Evolutionary conservation across 1,284 basidiomycete genomes (phyloP).

Genomic region (Earliella scabrosa): DNA sequence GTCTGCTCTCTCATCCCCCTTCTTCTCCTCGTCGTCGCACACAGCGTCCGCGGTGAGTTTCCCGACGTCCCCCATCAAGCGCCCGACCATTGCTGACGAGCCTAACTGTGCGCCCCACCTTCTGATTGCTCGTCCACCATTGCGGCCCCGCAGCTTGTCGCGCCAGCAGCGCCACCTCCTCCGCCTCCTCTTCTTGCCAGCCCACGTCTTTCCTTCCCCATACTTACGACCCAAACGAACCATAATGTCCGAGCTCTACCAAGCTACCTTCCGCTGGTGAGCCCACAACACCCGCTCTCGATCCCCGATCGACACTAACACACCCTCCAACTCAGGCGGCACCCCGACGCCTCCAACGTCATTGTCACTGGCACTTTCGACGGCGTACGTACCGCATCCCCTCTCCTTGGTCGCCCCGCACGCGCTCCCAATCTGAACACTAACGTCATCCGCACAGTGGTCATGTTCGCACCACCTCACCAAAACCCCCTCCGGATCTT

Average conservation of each 20-base stretch:
- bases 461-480: constrained; percentile 58
- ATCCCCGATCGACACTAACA: neutral
- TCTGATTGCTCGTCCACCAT: constrained; percentile 7
- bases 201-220: constrained; percentile 10
- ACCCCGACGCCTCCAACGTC: constrained; percentile 57
- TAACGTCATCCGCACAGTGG: constrained; percentile 54
- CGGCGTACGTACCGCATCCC: constrained; percentile 54
- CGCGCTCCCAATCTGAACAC: neutral
- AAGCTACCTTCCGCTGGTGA: constrained; percentile 30
- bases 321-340: constrained; percentile 47
- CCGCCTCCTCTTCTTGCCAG: constrained; percentile 2
- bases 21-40: constrained; percentile 12
- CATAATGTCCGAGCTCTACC: constrained; percentile 28
- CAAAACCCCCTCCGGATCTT: constrained; percentile 53
- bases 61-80: neutral
- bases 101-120: neutral
- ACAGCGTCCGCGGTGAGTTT: constrained; percentile 15
- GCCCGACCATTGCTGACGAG: constrained; percentile 2
- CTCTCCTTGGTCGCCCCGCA: neutral
- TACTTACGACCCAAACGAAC: constrained; percentile 19
- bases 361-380: constrained; percentile 81
- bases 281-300: neutral
- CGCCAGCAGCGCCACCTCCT: constrained; percentile 21
- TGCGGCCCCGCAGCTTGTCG: neutral
- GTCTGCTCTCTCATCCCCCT: constrained; percentile 14